Conservation (phyloP, 2,329 filamentous ascomycete genomes). For the Fusarium sp. region DNA sequence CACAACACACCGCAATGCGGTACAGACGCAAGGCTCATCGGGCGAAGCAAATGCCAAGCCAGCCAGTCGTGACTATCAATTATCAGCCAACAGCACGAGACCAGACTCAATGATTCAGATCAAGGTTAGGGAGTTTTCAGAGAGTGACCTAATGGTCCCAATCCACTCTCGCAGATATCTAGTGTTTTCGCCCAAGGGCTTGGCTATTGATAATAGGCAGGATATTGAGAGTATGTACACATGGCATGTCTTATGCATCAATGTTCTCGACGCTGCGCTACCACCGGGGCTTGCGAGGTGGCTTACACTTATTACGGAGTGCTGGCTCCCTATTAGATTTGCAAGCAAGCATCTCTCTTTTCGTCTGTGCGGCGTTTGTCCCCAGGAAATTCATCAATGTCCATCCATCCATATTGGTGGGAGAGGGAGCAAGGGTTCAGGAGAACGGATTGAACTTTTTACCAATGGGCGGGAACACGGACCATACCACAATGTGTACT, state of each 20-base stretch:
- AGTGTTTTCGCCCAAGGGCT: constrained; percentile 5
- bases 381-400: constrained; percentile 9
- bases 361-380: constrained; percentile 2
- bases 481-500: constrained; percentile 1
- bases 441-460: not conserved
- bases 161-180: constrained; percentile 13
- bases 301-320: constrained; percentile 15
- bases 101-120: constrained; percentile 20
- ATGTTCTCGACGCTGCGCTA: constrained; percentile 10
- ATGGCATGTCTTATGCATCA: not conserved
- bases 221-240: not conserved
- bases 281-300: constrained; percentile 26
- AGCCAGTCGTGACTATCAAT: constrained; percentile 30
- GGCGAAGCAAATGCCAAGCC: constrained; percentile 23
- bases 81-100: constrained; percentile 20
- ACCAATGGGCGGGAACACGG: constrained; percentile 21
- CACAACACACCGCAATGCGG: constrained; percentile 32
- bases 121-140: not conserved
- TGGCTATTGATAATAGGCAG: not conserved
- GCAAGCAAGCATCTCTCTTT: not conserved
- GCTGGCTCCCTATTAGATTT: not conserved
- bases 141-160: not conserved
- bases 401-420: constrained; percentile 23
- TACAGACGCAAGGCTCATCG: constrained; percentile 20
- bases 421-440: constrained; percentile 16